Evolutionary conservation across 768 basidiomycete genomes (phyloP).

Genomic region (Trametes cingulata): DNA sequence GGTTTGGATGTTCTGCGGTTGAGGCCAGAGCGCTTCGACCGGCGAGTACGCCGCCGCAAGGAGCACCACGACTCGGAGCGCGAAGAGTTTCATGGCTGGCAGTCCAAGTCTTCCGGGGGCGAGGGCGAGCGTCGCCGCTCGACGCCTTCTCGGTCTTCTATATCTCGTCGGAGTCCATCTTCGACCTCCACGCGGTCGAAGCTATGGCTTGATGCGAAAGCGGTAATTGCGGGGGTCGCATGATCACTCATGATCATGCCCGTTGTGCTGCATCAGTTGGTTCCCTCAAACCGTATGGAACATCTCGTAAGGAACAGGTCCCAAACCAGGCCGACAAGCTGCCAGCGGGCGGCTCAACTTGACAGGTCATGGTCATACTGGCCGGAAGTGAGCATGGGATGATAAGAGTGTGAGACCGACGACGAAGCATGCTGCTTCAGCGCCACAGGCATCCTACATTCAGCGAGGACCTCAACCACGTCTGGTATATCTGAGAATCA

Average conservation of each 20-base stretch:
- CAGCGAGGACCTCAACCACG: background rate
- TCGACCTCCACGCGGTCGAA: slow-evolving; percentile 5
- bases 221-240: slow-evolving; percentile 4
- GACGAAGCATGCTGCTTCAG: background rate
- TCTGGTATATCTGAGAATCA: background rate
- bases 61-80: slow-evolving; percentile 18
- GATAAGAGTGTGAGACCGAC: slow-evolving; percentile 10
- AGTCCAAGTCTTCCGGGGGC: background rate
- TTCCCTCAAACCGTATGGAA: slow-evolving; percentile 1
- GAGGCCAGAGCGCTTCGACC: slow-evolving; percentile 39
- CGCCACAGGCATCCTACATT: slow-evolving; percentile 5
- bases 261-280: slow-evolving; percentile 3
- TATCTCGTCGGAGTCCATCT: background rate
- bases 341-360: background rate
- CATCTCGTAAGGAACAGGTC: slow-evolving; percentile 2
- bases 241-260: slow-evolving; percentile 6
- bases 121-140: background rate
- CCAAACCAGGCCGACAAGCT: background rate
- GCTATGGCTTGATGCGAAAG: slow-evolving; percentile 6
- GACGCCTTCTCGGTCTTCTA: background rate
- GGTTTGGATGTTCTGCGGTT: slow-evolving; percentile 31
- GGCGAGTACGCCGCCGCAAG: slow-evolving; percentile 23
- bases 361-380: slow-evolving; percentile 11
- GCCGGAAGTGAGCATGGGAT: background rate
- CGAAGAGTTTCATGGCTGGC: slow-evolving; percentile 21